Conservation (phyloP, 2,329 filamentous ascomycete genomes). For the Alternaria sp. region DNA sequence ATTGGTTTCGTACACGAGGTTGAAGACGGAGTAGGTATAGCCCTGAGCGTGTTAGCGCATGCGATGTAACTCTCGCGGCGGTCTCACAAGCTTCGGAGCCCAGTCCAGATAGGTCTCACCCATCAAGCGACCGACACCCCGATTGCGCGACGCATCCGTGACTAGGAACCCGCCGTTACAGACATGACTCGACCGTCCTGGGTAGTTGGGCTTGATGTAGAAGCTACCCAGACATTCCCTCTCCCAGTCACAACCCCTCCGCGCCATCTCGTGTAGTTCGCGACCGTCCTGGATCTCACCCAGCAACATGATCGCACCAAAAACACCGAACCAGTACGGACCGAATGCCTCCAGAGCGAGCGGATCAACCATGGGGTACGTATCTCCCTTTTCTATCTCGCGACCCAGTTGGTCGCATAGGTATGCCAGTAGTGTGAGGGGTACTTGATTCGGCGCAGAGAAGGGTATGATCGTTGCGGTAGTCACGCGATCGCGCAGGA, state of each 20-base stretch:
- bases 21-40: constrained; percentile 93
- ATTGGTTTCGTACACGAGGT: constrained; percentile 92
- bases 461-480: constrained; percentile 85
- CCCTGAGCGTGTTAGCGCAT: constrained; percentile 56
- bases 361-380: constrained; percentile 84
- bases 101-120: constrained; percentile 60
- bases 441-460: constrained; percentile 77
- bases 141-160: constrained; percentile 55
- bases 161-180: constrained; percentile 69
- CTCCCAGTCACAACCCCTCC: constrained; percentile 69
- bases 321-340: constrained; percentile 89
- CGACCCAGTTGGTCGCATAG: constrained; percentile 84
- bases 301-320: constrained; percentile 85
- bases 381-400: constrained; percentile 91
- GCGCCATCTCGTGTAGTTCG: constrained; percentile 56
- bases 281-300: constrained; percentile 68
- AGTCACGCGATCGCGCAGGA: constrained; percentile 81
- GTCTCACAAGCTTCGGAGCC: constrained; percentile 57
- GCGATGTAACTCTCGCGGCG: background rate
- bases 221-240: constrained; percentile 86
- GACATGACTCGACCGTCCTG: constrained; percentile 86
- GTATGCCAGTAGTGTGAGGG: constrained; percentile 74
- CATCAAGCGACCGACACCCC: constrained; percentile 59
- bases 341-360: constrained; percentile 78
- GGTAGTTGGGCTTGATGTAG: constrained; percentile 94